Conservation (phyloP, 2,329 filamentous ascomycete species). For the Hymenoscyphus salicellus region DNA sequence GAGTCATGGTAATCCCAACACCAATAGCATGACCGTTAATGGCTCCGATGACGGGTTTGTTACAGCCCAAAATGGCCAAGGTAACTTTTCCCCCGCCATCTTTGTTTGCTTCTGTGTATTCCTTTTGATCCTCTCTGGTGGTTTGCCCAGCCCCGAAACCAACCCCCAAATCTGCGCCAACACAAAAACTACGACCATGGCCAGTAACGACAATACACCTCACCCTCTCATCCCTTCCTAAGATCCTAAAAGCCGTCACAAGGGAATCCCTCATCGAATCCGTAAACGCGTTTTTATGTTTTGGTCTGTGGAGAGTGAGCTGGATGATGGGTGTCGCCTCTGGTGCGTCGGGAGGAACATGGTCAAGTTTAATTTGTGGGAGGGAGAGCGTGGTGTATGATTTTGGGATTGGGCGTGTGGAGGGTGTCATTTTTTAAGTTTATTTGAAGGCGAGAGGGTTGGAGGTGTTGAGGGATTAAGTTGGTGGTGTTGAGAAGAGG, state of each 20-base stretch:
- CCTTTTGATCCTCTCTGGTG: neutral
- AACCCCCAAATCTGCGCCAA: conserved; percentile 41
- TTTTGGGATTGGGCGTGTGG: conserved; percentile 21
- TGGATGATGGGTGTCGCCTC: conserved; percentile 60
- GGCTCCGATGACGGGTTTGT: conserved; percentile 57
- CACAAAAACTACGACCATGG: conserved; percentile 53
- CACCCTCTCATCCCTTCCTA: conserved; percentile 54
- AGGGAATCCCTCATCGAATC: conserved; percentile 61
- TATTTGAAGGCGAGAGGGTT: too few species aligned
- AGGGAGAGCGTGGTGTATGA: conserved; percentile 44
- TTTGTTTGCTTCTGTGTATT: conserved; percentile 34
- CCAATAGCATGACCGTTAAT: conserved; percentile 60
- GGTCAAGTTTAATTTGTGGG: conserved; percentile 46
- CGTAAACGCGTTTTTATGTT: conserved; percentile 68
- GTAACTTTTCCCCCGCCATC: conserved; percentile 53
- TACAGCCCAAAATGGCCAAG: conserved; percentile 55
- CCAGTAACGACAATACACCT: conserved; percentile 54
- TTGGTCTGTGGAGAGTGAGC: conserved; percentile 62
- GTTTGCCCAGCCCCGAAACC: conserved; percentile 13
- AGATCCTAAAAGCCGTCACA: conserved; percentile 48
- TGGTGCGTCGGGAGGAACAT: conserved; percentile 49
- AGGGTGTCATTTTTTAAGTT: neutral
- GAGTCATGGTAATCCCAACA: conserved; percentile 60
- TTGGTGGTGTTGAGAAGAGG: neutral
- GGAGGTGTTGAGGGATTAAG: neutral